A percentile compares a stretch with the other conserved stretches of the same genome.
These are phyloP conservation scores for Arabidopsis lyrata DNA, from an alignment of 441 rosid species.

Conservation along the genomic window DNA sequence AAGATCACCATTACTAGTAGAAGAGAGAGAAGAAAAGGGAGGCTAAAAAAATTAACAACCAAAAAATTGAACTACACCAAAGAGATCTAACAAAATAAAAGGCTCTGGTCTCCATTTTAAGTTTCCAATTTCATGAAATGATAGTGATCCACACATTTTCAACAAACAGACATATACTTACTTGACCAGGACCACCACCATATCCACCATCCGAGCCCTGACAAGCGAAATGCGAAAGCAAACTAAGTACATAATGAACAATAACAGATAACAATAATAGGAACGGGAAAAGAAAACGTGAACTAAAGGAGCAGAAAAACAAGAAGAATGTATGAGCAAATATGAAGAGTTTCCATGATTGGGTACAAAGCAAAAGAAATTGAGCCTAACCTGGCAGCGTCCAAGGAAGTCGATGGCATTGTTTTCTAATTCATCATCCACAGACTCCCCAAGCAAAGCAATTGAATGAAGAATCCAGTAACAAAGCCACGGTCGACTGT, in stretches of 20 bases:
- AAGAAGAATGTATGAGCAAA: constrained; percentile 1
- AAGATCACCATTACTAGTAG: constrained; percentile 30
- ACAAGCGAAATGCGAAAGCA: constrained; percentile 27
- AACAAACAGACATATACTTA: constrained; percentile 51
- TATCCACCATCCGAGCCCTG: constrained; percentile 91
- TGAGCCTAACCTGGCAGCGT: constrained; percentile 74
- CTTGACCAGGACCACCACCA: constrained; percentile 99
- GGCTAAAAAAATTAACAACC: constrained; percentile 5
- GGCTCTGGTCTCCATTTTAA: background rate
- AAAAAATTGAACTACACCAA: constrained; percentile 1
- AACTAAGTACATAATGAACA: constrained; percentile 11
- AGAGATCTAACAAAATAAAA: constrained; percentile 24
- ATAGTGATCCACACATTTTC: constrained; percentile 4
- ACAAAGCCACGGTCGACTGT: constrained; percentile 96
- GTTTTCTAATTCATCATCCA: constrained; percentile 65
- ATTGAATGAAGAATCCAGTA: constrained; percentile 94
- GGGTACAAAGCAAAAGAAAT: constrained; percentile 6
- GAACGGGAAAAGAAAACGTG: background rate
- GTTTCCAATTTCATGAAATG: background rate
- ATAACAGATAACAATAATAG: background rate
- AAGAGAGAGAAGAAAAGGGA: background rate
- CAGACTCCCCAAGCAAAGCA: constrained; percentile 73
- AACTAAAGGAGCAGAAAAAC: background rate
- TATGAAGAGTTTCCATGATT: background rate
- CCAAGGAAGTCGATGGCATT: constrained; percentile 69